Conservation (phyloP, 2,329 filamentous ascomycete genomes). For the Pseudogymnoascus sp. region DNA sequence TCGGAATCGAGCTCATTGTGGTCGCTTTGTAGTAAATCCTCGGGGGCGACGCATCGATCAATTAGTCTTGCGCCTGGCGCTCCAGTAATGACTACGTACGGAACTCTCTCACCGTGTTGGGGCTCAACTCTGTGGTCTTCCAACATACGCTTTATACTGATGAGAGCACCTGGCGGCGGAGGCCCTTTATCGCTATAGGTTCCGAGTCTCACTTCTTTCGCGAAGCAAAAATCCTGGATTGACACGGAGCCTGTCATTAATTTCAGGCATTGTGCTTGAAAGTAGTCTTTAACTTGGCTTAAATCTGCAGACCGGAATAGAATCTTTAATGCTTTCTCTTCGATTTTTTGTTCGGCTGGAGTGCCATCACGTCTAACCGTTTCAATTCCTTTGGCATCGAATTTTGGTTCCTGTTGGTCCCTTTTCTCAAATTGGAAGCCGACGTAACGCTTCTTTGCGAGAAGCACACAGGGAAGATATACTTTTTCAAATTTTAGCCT, state of each 20-base stretch:
- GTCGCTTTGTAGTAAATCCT: slow-evolving; percentile 68
- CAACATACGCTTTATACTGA: slow-evolving; percentile 79
- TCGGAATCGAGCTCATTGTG: slow-evolving; percentile 80
- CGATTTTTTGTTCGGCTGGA: slow-evolving; percentile 91
- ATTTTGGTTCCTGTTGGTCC: slow-evolving; percentile 70
- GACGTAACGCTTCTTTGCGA: slow-evolving; percentile 97
- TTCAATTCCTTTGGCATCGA: slow-evolving; percentile 97
- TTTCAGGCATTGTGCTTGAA: slow-evolving; percentile 82
- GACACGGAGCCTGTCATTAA: slow-evolving; percentile 85
- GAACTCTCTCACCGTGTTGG: slow-evolving; percentile 89
- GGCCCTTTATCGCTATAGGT: slow-evolving; percentile 76
- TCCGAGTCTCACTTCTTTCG: slow-evolving; percentile 81
- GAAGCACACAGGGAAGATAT: slow-evolving; percentile 86
- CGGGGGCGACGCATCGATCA: slow-evolving; percentile 84
- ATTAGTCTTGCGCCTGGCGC: slow-evolving; percentile 77
- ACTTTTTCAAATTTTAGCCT: slow-evolving; percentile 99
- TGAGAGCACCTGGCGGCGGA: slow-evolving; percentile 78
- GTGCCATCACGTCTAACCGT: slow-evolving; percentile 93
- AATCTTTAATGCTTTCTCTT: slow-evolving; percentile 81
- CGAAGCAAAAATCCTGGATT: slow-evolving; percentile 93
- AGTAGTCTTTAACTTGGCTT: slow-evolving; percentile 80
- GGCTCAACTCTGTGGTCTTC: slow-evolving; percentile 80
- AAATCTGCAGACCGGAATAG: slow-evolving; percentile 87
- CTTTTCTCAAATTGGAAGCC: slow-evolving; percentile 90
- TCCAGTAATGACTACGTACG: slow-evolving; percentile 87